Base-by-base conservation (phyloP, 495 filamentous ascomycete species). In the Jackrogersella minutella region DNA sequence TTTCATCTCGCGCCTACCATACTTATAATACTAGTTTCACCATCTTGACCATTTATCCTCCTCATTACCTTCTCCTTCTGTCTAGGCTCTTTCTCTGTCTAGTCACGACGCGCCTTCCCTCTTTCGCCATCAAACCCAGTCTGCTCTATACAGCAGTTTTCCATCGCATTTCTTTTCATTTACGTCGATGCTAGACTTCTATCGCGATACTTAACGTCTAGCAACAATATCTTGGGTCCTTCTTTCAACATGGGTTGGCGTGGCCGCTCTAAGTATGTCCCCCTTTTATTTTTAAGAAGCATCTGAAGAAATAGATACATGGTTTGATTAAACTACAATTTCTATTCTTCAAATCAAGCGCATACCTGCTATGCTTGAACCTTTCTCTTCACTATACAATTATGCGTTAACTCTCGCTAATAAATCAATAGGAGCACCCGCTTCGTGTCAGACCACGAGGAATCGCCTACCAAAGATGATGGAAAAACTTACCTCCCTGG, bases 361-460 rank as follows among this genome's bases (percentile, higher is more conserved):
- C 7, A 21, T 22, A 21, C 22, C 5, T 24, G 7, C 19, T 44
- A 9, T 17, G 7, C 6, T 11, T 11, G 13, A 46, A 34, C 31
- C 19, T 1, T 10, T 3, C 19, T 44, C 21, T 24, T 24, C 11
- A 19, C 41, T 24, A 11, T 44, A 2, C 17, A 13, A 10, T 1
- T 34, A 19, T 33, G 2, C 30, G 10, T 24, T 17, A 26, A 10
- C 47, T 46, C 33, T 57, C 30, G 31, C 66, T 74, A 46, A 74
- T 44, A 55, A 0, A 7, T 36, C 11, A 58, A 8, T 31, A 74
- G 72, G 58, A 64, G 60, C 49, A 39, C 28, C 7, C 33, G 37
- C 30, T 58, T 52, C 13, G 26, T 14, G 22, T 31, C 30, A 50
- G 28, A 40, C 16, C 59, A 16, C 3, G 21, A 19, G 8, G 26